Conservation (phyloP, 495 filamentous ascomycete genomes). For the Talaromyces trachyspermus region DNA sequence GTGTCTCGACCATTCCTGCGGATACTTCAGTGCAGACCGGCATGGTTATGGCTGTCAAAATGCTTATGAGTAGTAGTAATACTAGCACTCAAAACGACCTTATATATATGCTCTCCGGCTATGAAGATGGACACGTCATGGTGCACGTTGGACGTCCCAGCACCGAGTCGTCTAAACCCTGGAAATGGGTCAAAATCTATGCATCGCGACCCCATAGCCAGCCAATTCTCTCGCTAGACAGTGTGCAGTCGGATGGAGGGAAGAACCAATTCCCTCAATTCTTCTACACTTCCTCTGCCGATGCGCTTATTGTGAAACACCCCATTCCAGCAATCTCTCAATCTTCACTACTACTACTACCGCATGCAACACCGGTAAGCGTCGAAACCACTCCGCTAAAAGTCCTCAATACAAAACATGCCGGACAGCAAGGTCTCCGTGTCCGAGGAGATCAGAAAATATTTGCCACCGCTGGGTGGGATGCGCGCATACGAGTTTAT, state of each 20-base stretch:
- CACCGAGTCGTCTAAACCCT: constrained; percentile 7
- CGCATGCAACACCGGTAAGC: too few species aligned
- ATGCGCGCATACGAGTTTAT: constrained; percentile 73
- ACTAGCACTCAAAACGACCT: constrained; percentile 14
- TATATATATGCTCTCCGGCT: constrained; percentile 60
- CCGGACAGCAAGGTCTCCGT: constrained; percentile 74
- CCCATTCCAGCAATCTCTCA: constrained; percentile 44
- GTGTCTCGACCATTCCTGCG: constrained; percentile 58
- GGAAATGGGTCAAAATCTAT: constrained; percentile 61
- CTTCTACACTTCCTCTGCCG: constrained; percentile 80
- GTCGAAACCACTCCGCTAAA: constrained; percentile 43
- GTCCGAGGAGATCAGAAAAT: constrained; percentile 77
- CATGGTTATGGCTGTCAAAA: constrained; percentile 81
- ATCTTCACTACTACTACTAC: too few species aligned
- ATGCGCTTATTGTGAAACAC: constrained; percentile 59
- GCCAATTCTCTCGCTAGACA: constrained; percentile 74
- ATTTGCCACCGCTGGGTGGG: constrained; percentile 93
- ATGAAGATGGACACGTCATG: constrained; percentile 75
- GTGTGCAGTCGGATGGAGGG: constrained; percentile 42
- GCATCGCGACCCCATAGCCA: constrained; percentile 63
- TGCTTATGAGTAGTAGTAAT: constrained; percentile 37
- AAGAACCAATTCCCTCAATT: constrained; percentile 17
- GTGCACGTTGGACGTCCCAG: constrained; percentile 40
- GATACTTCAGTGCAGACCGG: constrained; percentile 55
- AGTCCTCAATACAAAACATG: constrained; percentile 68